Base-by-base conservation (phyloP, 495 filamentous ascomycete species). In the Oleoguttula mirabilis region DNA sequence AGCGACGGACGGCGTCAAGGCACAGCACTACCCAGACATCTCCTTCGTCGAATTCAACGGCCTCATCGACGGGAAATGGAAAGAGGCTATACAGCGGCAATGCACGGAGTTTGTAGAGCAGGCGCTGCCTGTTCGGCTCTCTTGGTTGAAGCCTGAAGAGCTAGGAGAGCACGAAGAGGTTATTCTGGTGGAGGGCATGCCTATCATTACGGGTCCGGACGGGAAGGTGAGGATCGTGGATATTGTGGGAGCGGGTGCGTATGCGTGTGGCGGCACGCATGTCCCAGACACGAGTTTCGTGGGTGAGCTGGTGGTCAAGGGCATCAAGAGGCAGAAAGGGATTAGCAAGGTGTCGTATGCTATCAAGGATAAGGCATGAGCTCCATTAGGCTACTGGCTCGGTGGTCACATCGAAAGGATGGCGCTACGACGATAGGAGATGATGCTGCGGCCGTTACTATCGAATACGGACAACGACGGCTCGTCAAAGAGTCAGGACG, bases 191-290 rank as follows among this genome's bases (percentile, higher is more conserved):
- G 24, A 40, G 5, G 37, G 37, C 19, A 40, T 40, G 37, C 21
- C 21, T 10, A 40, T 27, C 14, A 19, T 40, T 3, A 41, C 28
- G 17, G 38, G 43, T n/a, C 55, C 36, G 11, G 67, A 73, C 39
- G 57, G 61, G 30, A 57, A 58, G 46, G 47, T 59, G 20, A 69
- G 68, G 52, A 55, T 64, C 3, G 73, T 77, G 14, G 65, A 68
- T 40, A 75, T 76, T 38, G 63, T 66, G 10, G 73, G 73, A 0
- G 64, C 65, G 20, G 73, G 71, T 50, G 65, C 61, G 25, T 75
- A 76, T 56, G 72, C 74, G 1, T 77, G 74, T 45, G 75, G 75
- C 10, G 73, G 75, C 0, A 77, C 74, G 20, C 75, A 79, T 56
- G 71, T 77, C n/a, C 60, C 66, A 21, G 66, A 57, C 10, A 72